Conservation (phyloP, 2,329 filamentous ascomycete species). For the Tothia fuscella region DNA sequence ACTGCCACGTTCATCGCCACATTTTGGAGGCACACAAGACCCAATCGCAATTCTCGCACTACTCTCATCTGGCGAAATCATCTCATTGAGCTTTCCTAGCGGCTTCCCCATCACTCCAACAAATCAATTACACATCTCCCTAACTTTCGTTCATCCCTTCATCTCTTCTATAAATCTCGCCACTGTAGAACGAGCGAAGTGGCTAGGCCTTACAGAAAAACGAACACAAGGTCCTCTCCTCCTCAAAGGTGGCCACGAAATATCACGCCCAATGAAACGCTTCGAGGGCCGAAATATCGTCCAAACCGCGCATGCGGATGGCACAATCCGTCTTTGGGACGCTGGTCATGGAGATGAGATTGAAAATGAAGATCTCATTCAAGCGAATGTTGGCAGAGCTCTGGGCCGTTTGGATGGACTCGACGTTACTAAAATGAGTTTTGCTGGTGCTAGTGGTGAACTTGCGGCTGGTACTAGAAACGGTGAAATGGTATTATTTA, state of each 20-base stretch:
- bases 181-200: conserved; percentile 63
- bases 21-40: conserved; percentile 80
- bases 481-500: conserved; percentile 79
- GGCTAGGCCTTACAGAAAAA: conserved; percentile 84
- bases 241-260: conserved; percentile 67
- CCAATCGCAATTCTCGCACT: conserved; percentile 74
- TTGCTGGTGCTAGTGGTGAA: conserved; percentile 72
- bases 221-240: conserved; percentile 67
- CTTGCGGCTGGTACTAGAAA: conserved; percentile 67
- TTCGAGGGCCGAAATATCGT: conserved; percentile 77
- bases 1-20: conserved; percentile 69
- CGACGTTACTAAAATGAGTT: conserved; percentile 65
- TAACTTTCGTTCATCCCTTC: conserved; percentile 85
- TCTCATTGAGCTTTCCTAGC: conserved; percentile 84
- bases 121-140: conserved; percentile 78
- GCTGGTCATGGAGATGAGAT: conserved; percentile 84
- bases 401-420: conserved; percentile 68
- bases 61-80: conserved; percentile 74
- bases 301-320: conserved; percentile 79
- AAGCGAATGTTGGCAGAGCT: conserved; percentile 76
- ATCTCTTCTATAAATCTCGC: conserved; percentile 62
- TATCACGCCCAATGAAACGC: conserved; percentile 55
- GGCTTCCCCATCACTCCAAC: conserved; percentile 85
- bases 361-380: conserved; percentile 69
- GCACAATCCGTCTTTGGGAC: conserved; percentile 87